Base-by-base conservation (phyloP, 208 protist species). In the Lotmaria passim region DNA sequence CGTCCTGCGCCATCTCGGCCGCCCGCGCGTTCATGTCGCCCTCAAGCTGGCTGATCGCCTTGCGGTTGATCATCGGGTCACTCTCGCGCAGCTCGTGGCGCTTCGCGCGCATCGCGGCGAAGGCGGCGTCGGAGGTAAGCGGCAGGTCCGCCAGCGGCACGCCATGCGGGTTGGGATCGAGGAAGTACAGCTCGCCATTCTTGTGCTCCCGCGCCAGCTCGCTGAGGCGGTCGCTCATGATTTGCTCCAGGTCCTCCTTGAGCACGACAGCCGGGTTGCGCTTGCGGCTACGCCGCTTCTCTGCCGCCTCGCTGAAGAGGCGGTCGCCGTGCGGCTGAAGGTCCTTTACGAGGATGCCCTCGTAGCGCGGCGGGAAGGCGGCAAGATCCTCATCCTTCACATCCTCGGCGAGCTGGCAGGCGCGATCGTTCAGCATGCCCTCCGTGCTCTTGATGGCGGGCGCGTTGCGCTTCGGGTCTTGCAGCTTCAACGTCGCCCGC, bases 151-250 rank as follows among this genome's bases (percentile, higher is more conserved):
- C 24, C 30, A 83, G 51, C 36, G 72, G 69, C 44, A 84, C 66
- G 23, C 79, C 80, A n/a, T 73, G 51, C 15, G 77, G 77, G 23
- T 78, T 70, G 36, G 79, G 81, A 30, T 89, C 68, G 24, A 94
- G 66, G 57, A 94, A 94, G 80, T 90, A 91, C 26, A 91, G 67
- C 47, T 94, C 85, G n/a, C 86, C 89, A n/a, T 82, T 64, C 48
- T 85, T 74, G 52, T 75, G 34, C 67, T 94, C 84, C 62, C 75
- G 78, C 15, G 86, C 83, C 30, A 94, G 55, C 58, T 91, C 89
- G 21, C 44, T 55, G 12, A 92, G 75, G 14, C 85, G 83, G 57
- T 81, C 63, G 48, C 82, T 75, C 85, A 94, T 90, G n/a, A 85
- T 75, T 36, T 75, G 51, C 53, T 81, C 59, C 23, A 87, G 34